These are phyloP conservation scores for Moesziomyces sp. DNA, from an alignment of 1,284 basidiomycete genomes.

Conservation along the genomic window DNA sequence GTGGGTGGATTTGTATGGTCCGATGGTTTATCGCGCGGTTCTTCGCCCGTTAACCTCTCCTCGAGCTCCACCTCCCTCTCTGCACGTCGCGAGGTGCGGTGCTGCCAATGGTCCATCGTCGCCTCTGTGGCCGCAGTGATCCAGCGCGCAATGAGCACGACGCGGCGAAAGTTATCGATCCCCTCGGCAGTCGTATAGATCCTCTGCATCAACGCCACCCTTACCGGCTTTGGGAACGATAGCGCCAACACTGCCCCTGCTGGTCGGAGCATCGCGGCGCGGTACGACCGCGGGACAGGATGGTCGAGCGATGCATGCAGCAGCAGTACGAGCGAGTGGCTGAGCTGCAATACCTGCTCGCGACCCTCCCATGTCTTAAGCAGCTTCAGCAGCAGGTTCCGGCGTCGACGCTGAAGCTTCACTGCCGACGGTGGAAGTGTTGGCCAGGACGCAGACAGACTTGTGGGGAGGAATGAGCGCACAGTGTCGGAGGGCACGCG, in stretches of 20 bases:
- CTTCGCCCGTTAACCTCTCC: constrained; percentile 20
- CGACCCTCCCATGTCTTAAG: constrained; percentile 47
- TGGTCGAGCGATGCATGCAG: constrained; percentile 39
- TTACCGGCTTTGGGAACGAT: constrained; percentile 22
- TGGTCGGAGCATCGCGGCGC: constrained; percentile 19
- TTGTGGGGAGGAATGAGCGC: constrained; percentile 10
- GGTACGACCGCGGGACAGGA: constrained; percentile 20
- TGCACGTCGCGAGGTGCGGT: neutral
- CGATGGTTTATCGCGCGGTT: constrained; percentile 13
- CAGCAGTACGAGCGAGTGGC: constrained; percentile 38
- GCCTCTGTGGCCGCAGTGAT: constrained; percentile 31
- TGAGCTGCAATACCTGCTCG: constrained; percentile 35
- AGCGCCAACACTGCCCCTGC: constrained; percentile 23
- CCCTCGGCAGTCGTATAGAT: constrained; percentile 48
- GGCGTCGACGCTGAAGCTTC: constrained; percentile 25
- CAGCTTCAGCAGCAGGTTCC: constrained; percentile 25
- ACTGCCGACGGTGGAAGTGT: constrained; percentile 26
- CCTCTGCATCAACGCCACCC: constrained; percentile 37
- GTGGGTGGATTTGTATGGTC: constrained; percentile 13
- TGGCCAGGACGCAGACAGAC: constrained; percentile 31
- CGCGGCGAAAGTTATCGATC: constrained; percentile 43
- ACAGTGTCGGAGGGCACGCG: constrained; percentile 7
- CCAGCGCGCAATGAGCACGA: constrained; percentile 40
- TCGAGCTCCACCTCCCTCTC: neutral
- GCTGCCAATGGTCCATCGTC: constrained; percentile 41